Base-by-base conservation (phyloP, 2,329 filamentous ascomycete genomes). In the Aspergillus fumigatus region DNA sequence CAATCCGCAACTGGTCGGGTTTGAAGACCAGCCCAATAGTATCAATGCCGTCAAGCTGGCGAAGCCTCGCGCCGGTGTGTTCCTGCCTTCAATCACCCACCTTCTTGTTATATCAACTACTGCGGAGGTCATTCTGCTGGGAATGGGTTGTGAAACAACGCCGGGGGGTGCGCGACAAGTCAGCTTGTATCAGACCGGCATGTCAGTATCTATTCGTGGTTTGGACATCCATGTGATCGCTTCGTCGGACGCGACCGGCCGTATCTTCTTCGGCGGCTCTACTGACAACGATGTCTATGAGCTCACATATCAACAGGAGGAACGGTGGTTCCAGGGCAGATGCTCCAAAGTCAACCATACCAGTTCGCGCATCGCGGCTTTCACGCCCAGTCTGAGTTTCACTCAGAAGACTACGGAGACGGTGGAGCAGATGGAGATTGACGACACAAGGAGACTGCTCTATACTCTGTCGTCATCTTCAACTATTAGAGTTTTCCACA, bases 251-350 rank as follows among this genome's bases (percentile, higher is more conserved):
- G 86, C 87, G 21, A 88, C 85, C 23, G 95, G 95, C 8, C 89
- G 94, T 59, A 94, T 99, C 62, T 99, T 99, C 79, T 96, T 97
- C 68, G 87, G 89, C 45, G 90, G 92, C 40, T 83, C 82, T 51
- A 83, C 81, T 51, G 90, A 93, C 62, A 91, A 91, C 61, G 92
- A 97, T 66, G 85, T 99, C 50, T 90, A 94, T 72, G 94, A 99
- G 75, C 83, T 99, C 53, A 92, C 89, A 64, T 99, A 99, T 71
- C 93, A 97, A 74, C 92, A 96, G 68, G 92, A 97, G 73, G 94
- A 99, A 75, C 88, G 89, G 65, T 99, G 94, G 94, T 99, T 99
- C 70, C 88, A 89, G 53, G 92, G 87, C 73, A 85, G 89, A 62
- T 95, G 90, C 70, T 87, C 88, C 58, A 96, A 92, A 75, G 86